These are phyloP conservation scores for Daldinia sp. DNA, from an alignment of 2,329 filamentous ascomycete genomes.

Conservation along the genomic window DNA sequence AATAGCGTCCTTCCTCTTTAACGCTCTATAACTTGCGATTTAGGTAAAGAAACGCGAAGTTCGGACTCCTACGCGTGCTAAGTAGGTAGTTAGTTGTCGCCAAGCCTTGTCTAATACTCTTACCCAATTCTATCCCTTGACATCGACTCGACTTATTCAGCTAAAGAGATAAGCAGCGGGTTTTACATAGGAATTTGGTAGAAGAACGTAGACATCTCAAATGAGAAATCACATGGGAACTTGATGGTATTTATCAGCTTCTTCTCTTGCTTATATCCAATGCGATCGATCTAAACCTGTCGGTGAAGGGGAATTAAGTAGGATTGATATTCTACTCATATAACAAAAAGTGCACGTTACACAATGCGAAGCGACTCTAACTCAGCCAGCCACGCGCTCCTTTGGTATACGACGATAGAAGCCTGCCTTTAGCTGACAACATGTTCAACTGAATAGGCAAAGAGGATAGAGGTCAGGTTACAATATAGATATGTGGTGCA, in stretches of 20 bases:
- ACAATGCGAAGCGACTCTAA: slow-evolving; percentile 39
- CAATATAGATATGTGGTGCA: slow-evolving; percentile 27
- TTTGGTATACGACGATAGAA: slow-evolving; percentile 29
- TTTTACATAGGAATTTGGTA: not conserved
- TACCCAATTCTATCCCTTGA: slow-evolving; percentile 21
- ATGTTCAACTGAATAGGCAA: slow-evolving; percentile 11
- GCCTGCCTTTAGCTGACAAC: slow-evolving; percentile 4
- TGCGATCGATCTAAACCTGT: slow-evolving; percentile 14
- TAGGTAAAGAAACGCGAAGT: slow-evolving; percentile 3
- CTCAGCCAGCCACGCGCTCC: slow-evolving; percentile 32
- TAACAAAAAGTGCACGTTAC: slow-evolving; percentile 28
- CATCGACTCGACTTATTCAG: slow-evolving; percentile 3
- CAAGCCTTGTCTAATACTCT: slow-evolving; percentile 15
- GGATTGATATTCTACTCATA: slow-evolving; percentile 31
- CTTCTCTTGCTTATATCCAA: not conserved
- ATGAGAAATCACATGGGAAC: not conserved
- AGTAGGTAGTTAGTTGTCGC: slow-evolving; percentile 20
- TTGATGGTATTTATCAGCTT: not conserved
- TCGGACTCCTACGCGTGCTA: not conserved
- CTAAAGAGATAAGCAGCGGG: not conserved
- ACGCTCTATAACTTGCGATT: slow-evolving; percentile 4
- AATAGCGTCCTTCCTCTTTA: slow-evolving; percentile 4
- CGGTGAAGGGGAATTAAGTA: slow-evolving; percentile 31
- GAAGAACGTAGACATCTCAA: not conserved
- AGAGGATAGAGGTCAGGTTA: slow-evolving; percentile 11